A percentile compares a stretch with the other conserved stretches of the same genome.
Conservation (phyloP, 495 filamentous ascomycete genomes). For the Chaetomium fimeti region DNA sequence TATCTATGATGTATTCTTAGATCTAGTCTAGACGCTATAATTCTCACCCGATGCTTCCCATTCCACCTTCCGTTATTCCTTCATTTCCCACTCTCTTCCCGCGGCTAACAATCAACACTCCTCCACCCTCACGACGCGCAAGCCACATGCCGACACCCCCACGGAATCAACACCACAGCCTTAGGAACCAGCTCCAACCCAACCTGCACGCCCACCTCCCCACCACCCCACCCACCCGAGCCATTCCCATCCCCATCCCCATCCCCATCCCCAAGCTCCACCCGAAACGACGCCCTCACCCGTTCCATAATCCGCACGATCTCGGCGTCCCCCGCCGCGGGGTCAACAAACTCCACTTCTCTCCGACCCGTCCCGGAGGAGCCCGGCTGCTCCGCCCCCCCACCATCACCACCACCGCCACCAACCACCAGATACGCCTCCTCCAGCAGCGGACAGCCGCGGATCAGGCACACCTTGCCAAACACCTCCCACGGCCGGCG, state of each 20-base stretch:
- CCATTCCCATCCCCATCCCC: background rate
- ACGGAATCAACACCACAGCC: conserved; percentile 17
- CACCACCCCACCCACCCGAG: background rate
- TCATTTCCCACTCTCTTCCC: background rate
- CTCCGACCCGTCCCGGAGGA: background rate
- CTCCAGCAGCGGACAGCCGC: conserved; percentile 43
- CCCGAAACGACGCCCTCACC: conserved; percentile 39
- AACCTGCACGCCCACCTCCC: background rate
- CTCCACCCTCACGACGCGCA: conserved; percentile 8
- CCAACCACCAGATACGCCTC: conserved; percentile 44
- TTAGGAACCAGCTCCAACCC: conserved; percentile 27
- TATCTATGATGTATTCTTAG: conserved; percentile 5
- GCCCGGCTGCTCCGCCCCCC: background rate
- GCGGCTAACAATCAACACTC: background rate
- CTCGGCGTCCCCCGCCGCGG: conserved; percentile 32
- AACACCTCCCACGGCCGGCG: conserved; percentile 55
- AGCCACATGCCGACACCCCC: background rate
- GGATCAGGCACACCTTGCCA: conserved; percentile 49
- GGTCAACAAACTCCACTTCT: conserved; percentile 42
- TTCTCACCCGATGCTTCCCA: background rate
- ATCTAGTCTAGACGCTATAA: background rate
- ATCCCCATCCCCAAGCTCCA: conserved; percentile 8
- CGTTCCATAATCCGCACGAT: conserved; percentile 41
- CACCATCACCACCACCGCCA: background rate
- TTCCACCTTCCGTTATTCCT: background rate